Conservation (phyloP, 2,329 filamentous ascomycete genomes). For the Aspergillaceae sp. region DNA sequence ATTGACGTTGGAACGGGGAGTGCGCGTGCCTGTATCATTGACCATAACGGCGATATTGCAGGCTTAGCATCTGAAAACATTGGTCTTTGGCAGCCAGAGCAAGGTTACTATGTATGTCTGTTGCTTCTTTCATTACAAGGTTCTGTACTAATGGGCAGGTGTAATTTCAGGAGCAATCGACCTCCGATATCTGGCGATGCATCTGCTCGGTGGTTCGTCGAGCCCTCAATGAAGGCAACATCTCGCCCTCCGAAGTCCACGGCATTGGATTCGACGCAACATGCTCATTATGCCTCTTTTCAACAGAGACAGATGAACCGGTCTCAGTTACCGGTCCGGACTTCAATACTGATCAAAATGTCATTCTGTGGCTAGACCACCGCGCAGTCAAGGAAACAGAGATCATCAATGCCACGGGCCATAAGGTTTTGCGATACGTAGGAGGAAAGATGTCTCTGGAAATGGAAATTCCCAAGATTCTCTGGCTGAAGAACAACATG, state of each 20-base stretch:
- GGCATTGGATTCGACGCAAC: conserved; percentile 93
- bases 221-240: neutral
- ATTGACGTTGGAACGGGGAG: conserved; percentile 92
- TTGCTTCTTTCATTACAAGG: neutral
- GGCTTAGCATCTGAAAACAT: conserved; percentile 60
- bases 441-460: conserved; percentile 95
- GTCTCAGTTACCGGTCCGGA: conserved; percentile 73
- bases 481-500: conserved; percentile 98
- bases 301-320: conserved; percentile 56
- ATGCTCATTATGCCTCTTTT: conserved; percentile 83
- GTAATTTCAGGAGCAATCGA: conserved; percentile 74
- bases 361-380: conserved; percentile 92
- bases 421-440: conserved; percentile 85
- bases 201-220: conserved; percentile 73
- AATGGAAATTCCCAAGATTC: conserved; percentile 94
- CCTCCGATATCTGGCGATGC: conserved; percentile 84
- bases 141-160: neutral
- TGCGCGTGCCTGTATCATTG: conserved; percentile 86
- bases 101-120: conserved; percentile 56
- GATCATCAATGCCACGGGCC: conserved; percentile 78
- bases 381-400: conserved; percentile 78
- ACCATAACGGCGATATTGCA: conserved; percentile 74
- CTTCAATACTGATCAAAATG: conserved; percentile 79
- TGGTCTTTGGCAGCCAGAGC: conserved; percentile 65
- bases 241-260: conserved; percentile 45